Conservation (phyloP, 2,329 filamentous ascomycete genomes). For the Sporothrix sp. region DNA sequence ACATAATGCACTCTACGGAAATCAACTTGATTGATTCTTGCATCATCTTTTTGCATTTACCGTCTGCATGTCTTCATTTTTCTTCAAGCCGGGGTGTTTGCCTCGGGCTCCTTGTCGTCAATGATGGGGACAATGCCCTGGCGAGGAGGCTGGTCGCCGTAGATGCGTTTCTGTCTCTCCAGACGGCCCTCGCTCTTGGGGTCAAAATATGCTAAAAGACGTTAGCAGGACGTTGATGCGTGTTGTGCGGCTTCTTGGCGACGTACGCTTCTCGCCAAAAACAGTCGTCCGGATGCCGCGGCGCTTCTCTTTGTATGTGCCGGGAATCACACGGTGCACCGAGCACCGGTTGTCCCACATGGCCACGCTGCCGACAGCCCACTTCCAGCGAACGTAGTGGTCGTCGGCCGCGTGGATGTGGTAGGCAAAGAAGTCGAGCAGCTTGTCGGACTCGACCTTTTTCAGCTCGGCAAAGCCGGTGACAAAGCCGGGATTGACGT, state of each 20-base stretch:
- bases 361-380: slow-evolving; percentile 38
- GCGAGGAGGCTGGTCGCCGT: not conserved
- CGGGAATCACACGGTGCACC: slow-evolving; percentile 33
- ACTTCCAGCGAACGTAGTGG: slow-evolving; percentile 41
- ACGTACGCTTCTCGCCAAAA: slow-evolving; percentile 36
- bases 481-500: slow-evolving; percentile 37
- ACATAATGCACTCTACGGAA: too few relatives aligned
- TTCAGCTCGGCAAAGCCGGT: slow-evolving; percentile 40
- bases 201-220: slow-evolving; percentile 25
- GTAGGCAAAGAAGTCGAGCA: slow-evolving; percentile 36
- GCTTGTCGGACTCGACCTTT: slow-evolving; percentile 36
- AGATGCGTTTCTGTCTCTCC: not conserved
- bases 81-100: not conserved
- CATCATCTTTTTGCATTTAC: not conserved
- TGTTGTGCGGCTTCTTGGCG: not conserved
- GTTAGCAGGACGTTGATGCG: not conserved
- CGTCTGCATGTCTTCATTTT: too few relatives aligned
- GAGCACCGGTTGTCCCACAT: slow-evolving; percentile 41
- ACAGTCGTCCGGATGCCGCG: slow-evolving; percentile 33
- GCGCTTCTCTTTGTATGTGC: slow-evolving; percentile 28
- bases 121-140: not conserved
- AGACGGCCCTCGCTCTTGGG: slow-evolving; percentile 15
- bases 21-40: not conserved
- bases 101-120: not conserved
- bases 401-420: slow-evolving; percentile 42